Conservation (phyloP, 257 asterid species). For the Salvia rosmarinus region DNA sequence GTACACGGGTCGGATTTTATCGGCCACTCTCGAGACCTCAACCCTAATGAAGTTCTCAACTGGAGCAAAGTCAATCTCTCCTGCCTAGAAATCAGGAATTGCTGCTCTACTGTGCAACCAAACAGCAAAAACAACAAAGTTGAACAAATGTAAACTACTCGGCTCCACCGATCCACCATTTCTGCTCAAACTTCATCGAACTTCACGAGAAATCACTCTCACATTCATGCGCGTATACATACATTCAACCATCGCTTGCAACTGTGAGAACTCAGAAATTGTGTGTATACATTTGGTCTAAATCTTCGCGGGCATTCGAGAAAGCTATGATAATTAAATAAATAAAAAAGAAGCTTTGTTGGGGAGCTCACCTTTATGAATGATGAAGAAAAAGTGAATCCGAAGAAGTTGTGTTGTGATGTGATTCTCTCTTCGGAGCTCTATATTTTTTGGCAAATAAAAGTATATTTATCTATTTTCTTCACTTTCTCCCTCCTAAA, state of each 20-base stretch:
- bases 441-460: conserved; percentile 13
- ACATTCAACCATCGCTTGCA: conserved; percentile 21
- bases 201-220: conserved; percentile 49
- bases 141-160: conserved; percentile 41
- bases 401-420: conserved; percentile 41
- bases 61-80: conserved; percentile 73
- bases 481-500: conserved; percentile 29
- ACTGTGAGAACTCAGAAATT: conserved; percentile 28
- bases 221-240: conserved; percentile 33
- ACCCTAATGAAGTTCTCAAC: conserved; percentile 94
- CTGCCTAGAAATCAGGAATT: conserved; percentile 45
- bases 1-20: conserved; percentile 77
- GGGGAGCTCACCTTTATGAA: conserved; percentile 44
- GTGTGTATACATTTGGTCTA: conserved; percentile 40
- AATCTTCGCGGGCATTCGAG: conserved; percentile 15
- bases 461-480: not conserved
- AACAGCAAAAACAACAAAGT: conserved; percentile 51
- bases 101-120: conserved; percentile 59
- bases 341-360: conserved; percentile 10
- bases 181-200: conserved; percentile 69
- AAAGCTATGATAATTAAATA: not conserved
- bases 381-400: conserved; percentile 41
- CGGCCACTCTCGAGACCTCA: conserved; percentile 89
- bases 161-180: conserved; percentile 67
- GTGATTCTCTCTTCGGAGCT: conserved; percentile 36